Percentiles rank a stretch among this genome's conserved stretches.
Conservation (phyloP, 164 flowering plant species). For the Kalanchoe fedtschenkoi region DNA sequence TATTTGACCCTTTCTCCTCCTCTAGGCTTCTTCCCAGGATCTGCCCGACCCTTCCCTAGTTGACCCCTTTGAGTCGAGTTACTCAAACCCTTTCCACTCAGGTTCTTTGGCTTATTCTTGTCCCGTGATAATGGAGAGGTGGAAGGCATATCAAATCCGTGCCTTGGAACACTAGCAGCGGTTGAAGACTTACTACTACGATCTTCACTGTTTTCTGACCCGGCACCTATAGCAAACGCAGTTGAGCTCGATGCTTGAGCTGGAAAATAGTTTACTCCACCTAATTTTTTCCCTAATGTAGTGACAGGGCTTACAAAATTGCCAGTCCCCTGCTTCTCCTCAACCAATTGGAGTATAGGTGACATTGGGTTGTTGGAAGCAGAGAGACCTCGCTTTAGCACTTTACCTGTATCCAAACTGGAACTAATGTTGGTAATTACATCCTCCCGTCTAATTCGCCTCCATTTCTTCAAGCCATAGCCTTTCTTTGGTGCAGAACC, state of each 20-base stretch:
- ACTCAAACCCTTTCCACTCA: constrained; percentile 25
- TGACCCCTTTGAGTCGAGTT: constrained; percentile 22
- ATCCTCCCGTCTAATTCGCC: constrained; percentile 6
- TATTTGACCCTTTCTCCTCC: constrained; percentile 50
- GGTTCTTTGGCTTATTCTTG: constrained; percentile 32
- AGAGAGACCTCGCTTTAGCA: constrained; percentile 41
- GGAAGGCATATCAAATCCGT: constrained; percentile 15
- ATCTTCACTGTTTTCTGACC: constrained; percentile 18
- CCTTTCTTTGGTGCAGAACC: constrained; percentile 3
- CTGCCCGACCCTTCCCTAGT: constrained; percentile 27
- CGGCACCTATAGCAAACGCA: constrained; percentile 3
- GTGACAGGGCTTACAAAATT: background rate
- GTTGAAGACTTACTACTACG: constrained; percentile 69
- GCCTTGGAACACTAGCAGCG: constrained; percentile 62
- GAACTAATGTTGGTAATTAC: background rate
- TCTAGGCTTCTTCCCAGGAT: constrained; percentile 55
- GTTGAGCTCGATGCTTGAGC: constrained; percentile 3
- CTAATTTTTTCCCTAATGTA: background rate
- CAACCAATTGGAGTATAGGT: background rate
- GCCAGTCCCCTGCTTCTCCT: background rate
- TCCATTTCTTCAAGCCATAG: constrained; percentile 12
- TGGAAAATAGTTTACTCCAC: background rate
- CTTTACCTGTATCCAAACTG: background rate
- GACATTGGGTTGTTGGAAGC: constrained; percentile 11
- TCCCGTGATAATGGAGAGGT: constrained; percentile 19